Conservation (phyloP, 2,329 filamentous ascomycete genomes). For the Ophiostoma pallidulum region DNA sequence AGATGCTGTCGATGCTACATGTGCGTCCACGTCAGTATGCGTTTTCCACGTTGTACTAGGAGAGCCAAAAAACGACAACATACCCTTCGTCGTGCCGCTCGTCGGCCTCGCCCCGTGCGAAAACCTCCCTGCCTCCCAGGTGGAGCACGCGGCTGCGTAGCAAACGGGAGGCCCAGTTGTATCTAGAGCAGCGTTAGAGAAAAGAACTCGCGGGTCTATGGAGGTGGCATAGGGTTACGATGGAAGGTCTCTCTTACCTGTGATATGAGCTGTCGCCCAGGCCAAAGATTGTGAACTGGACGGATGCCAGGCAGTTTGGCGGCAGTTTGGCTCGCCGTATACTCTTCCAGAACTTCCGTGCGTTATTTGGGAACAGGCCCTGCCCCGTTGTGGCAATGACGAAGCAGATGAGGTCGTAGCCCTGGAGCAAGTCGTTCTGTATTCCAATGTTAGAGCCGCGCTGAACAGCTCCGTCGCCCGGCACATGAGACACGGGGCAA, state of each 20-base stretch:
- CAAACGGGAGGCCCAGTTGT: conserved; percentile 88
- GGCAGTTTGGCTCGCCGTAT: conserved; percentile 71
- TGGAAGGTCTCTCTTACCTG: too few relatives aligned
- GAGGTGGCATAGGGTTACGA: too few relatives aligned
- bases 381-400: conserved; percentile 89
- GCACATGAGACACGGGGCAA: too few relatives aligned
- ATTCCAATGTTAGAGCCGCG: background rate
- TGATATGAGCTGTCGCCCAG: conserved; percentile 91
- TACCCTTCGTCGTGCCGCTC: conserved; percentile 90
- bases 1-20: conserved; percentile 69
- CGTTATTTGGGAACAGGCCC: conserved; percentile 83
- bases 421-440: conserved; percentile 38
- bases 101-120: conserved; percentile 76
- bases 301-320: conserved; percentile 54
- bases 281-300: conserved; percentile 79
- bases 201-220: too few relatives aligned
- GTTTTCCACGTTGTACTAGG: too few relatives aligned
- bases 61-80: conserved; percentile 27
- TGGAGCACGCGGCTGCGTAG: conserved; percentile 75
- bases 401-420: conserved; percentile 57
- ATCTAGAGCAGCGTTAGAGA: conserved; percentile 41
- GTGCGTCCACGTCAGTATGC: background rate
- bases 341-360: conserved; percentile 72
- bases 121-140: conserved; percentile 69
- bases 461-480: too few relatives aligned